Evolutionary conservation across 768 basidiomycete genomes (phyloP).

Genomic region (Lactarius tabidus): DNA sequence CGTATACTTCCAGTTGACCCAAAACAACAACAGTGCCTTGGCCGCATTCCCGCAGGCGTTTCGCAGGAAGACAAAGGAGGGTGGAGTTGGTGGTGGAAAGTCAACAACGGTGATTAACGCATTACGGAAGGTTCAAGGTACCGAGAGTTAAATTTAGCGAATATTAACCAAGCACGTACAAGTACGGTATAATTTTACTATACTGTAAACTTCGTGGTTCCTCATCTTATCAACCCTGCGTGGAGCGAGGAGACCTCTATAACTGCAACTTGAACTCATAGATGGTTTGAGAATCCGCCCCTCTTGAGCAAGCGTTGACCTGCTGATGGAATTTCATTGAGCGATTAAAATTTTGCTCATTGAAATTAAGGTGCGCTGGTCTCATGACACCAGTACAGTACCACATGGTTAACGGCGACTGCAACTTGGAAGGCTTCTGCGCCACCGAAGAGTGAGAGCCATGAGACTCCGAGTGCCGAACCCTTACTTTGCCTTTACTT

Average conservation of each 20-base stretch:
- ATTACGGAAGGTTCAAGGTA: too few relatives aligned
- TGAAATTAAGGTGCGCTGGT: neutral
- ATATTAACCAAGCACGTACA: too few relatives aligned
- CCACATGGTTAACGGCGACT: neutral
- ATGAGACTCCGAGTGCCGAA: neutral
- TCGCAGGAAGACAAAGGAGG: neutral
- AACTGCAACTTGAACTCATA: too few relatives aligned
- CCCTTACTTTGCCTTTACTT: neutral
- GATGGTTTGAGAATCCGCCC: too few relatives aligned
- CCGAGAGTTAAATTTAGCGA: too few relatives aligned
- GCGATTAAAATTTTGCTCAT: neutral
- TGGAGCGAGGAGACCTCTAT: too few relatives aligned
- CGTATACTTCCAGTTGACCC: neutral
- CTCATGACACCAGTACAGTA: neutral
- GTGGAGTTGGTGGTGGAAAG: neutral
- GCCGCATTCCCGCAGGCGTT: neutral
- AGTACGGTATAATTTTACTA: neutral
- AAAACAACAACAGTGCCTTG: neutral
- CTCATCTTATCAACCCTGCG: neutral
- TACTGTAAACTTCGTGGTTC: neutral
- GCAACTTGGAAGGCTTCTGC: neutral
- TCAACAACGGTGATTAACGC: neutral
- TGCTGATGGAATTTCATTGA: neutral
- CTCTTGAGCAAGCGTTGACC: neutral
- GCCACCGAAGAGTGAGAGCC: neutral